Percentiles rank a stretch among this genome's conserved stretches.
Conservation (phyloP, 1,139 yeast genomes). For the Lodderomyces parapsilosis region DNA sequence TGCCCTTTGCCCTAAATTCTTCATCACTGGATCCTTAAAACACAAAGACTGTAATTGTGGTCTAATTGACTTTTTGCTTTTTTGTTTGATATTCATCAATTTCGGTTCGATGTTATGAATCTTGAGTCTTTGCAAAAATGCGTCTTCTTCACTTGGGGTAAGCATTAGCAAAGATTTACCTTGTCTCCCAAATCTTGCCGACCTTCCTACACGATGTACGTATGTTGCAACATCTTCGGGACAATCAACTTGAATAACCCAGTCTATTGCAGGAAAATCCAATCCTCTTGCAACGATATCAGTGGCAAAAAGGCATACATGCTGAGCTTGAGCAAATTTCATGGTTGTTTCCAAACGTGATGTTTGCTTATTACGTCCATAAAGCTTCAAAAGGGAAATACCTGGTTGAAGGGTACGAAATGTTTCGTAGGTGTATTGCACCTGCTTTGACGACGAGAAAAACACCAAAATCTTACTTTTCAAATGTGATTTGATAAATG, state of each 20-base stretch:
- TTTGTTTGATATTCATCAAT: conserved; percentile 70
- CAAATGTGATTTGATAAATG: conserved; percentile 85
- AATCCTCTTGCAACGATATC: conserved; percentile 97
- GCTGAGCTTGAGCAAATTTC: conserved; percentile 81
- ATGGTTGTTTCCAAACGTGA: conserved; percentile 87
- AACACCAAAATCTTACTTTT: conserved; percentile 85
- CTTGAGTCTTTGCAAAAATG: conserved; percentile 64
- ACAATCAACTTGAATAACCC: conserved; percentile 96
- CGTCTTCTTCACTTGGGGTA: conserved; percentile 80
- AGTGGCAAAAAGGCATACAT: conserved; percentile 90
- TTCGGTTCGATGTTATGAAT: conserved; percentile 67
- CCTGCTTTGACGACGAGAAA: conserved; percentile 91
- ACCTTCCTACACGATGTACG: conserved; percentile 94
- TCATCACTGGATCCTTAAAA: conserved; percentile 87
- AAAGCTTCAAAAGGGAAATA: conserved; percentile 84
- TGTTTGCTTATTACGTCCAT: conserved; percentile 94
- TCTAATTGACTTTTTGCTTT: conserved; percentile 75
- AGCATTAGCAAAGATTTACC: conserved; percentile 86
- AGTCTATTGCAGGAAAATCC: conserved; percentile 95
- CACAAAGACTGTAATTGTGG: conserved; percentile 87
- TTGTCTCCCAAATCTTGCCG: conserved; percentile 87
- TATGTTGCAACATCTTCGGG: conserved; percentile 96
- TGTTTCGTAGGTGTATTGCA: conserved; percentile 87
- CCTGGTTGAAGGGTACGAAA: conserved; percentile 95
- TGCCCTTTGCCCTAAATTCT: conserved; percentile 93